Conservation (phyloP, 2,329 filamentous ascomycete species). For the Cercospora sp. region DNA sequence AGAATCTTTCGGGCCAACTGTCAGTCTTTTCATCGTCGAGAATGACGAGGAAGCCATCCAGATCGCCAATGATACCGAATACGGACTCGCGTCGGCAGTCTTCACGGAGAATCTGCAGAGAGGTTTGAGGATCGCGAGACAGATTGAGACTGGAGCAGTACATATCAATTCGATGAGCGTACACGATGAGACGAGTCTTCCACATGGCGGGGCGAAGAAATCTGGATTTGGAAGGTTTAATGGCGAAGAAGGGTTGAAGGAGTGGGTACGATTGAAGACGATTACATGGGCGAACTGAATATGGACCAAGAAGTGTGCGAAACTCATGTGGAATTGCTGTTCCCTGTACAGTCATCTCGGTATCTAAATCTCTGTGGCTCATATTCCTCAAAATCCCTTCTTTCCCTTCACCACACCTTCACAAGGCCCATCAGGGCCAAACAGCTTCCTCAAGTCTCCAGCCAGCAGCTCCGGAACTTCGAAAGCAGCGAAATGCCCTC, state of each 20-base stretch:
- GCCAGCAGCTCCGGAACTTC: slow-evolving; percentile 17
- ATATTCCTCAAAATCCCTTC: slow-evolving; percentile 8
- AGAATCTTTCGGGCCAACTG: slow-evolving; percentile 75
- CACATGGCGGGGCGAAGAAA: slow-evolving; percentile 51
- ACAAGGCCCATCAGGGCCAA: slow-evolving; percentile 13
- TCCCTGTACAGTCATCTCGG: background rate
- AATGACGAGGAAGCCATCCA: slow-evolving; percentile 68
- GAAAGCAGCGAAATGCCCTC: slow-evolving; percentile 21
- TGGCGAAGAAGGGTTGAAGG: slow-evolving; percentile 47
- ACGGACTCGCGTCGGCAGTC: slow-evolving; percentile 68
- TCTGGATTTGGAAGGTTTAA: slow-evolving; percentile 53
- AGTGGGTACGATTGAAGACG: slow-evolving; percentile 45
- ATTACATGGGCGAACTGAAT: slow-evolving; percentile 28
- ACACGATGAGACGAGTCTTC: slow-evolving; percentile 49
- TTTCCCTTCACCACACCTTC: slow-evolving; percentile 11
- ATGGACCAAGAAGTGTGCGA: background rate
- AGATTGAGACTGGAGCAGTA: slow-evolving; percentile 59
- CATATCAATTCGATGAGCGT: slow-evolving; percentile 53
- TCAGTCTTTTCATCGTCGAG: slow-evolving; percentile 65
- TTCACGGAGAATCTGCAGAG: slow-evolving; percentile 67
- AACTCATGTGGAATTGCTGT: background rate
- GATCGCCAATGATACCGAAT: slow-evolving; percentile 78
- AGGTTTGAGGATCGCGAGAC: slow-evolving; percentile 44
- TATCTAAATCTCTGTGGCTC: background rate
- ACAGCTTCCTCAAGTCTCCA: slow-evolving; percentile 17